Percentiles rank a stretch among this genome's conserved stretches.
Evolutionary conservation across 805 yeast species (phyloP).

Genomic region (Saturnispora halmiae): DNA sequence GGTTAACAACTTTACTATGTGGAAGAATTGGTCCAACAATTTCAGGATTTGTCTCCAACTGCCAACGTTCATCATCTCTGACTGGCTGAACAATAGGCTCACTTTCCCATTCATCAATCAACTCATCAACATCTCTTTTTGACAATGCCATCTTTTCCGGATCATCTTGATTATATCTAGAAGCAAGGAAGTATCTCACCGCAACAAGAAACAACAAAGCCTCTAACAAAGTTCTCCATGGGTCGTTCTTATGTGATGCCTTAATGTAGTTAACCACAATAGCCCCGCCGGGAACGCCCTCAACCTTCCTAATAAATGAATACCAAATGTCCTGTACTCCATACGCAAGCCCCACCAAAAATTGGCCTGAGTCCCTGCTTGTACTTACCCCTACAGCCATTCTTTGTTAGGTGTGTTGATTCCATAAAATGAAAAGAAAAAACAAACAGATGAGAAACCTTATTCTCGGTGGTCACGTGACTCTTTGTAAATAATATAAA

Average conservation of each 20-base stretch:
- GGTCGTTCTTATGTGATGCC: slow-evolving; percentile 88
- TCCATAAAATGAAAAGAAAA: not conserved
- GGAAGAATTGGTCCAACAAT: slow-evolving; percentile 43
- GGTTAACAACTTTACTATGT: slow-evolving; percentile 25
- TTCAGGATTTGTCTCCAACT: slow-evolving; percentile 53
- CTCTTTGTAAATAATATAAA: no score
- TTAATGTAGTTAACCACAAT: slow-evolving; percentile 60
- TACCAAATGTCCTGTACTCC: slow-evolving; percentile 22
- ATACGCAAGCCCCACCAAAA: slow-evolving; percentile 23
- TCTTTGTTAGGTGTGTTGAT: no score
- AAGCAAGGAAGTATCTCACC: slow-evolving; percentile 68
- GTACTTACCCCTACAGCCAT: slow-evolving; percentile 12
- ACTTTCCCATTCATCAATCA: slow-evolving; percentile 88
- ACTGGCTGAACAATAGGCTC: slow-evolving; percentile 64
- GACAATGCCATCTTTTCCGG: slow-evolving; percentile 56
- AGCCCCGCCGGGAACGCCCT: slow-evolving; percentile 45
- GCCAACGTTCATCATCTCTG: slow-evolving; percentile 47
- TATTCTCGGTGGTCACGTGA: no score
- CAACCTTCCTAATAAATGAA: slow-evolving; percentile 17
- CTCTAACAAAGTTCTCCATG: slow-evolving; percentile 80
- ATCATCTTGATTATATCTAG: slow-evolving; percentile 68
- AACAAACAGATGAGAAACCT: no score
- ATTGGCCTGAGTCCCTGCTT: slow-evolving; percentile 19
- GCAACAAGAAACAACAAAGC: slow-evolving; percentile 71
- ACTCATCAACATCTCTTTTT: slow-evolving; percentile 62